Evolutionary conservation across 1,284 basidiomycete species (phyloP), one percentile per base, ranked within the genome.

Genomic region (Tylopilus orsonianus): DNA sequence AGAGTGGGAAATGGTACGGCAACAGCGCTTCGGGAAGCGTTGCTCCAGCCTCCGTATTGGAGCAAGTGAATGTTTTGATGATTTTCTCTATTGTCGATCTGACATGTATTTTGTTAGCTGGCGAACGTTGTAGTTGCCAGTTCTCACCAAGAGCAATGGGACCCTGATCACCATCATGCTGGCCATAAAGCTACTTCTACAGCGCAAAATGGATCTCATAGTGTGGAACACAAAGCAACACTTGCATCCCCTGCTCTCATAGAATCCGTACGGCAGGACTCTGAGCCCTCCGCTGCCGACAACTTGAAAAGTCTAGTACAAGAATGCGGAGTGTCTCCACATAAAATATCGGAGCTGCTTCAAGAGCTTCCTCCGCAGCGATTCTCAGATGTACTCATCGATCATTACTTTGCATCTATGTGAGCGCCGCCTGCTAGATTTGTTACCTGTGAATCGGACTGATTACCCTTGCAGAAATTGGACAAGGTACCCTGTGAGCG

Each of bases 401-500:
- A 90, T 58, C 81, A 85, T 61, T 91, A 91, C 57, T 91, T 91
- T 59, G 67, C 71, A 30, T 73, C 79, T n/a, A 80, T 91, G 88
- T 89, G 58, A 61, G 85, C 71, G 12, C 38, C 34, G 23, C 27
- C 35, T 12, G 20, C 30, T 8, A 8, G 19, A 40, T 26, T 39
- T 14, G 5, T 45, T 44, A 18, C 47, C 23, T 39, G 30, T 48
- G 32, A 35, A 53, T 33, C 10, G 23, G 18, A 39, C 37, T 48
- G 14, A 44, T 35, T n/a, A 35, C 41, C 53, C 16, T 51, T 42
- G 35, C 58, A 93, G 94, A 67, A 97, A 97, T 65, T 93, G 90
- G 79, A 93, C 93, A n/a, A 83, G 93, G 33, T 94, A 96, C 67
- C 93, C 93, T 24, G 81, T 97, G 26, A 92, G 91, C 39, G 93